phyloP scores from a whole-genome alignment of 140 eudicot genomes.

The Bidens hawaiensis region DNA sequence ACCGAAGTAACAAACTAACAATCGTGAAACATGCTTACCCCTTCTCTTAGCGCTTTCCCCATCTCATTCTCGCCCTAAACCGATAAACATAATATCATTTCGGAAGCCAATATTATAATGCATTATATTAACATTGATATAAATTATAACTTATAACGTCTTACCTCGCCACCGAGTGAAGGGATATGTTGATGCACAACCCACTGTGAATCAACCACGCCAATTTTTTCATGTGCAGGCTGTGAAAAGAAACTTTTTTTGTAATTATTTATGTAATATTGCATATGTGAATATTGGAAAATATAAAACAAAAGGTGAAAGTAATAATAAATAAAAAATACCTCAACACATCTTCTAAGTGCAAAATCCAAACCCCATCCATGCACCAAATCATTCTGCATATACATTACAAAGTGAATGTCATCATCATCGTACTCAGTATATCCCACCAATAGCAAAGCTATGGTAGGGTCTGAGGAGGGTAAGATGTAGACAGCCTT shows the following conservation, averaged over 20 bases:
- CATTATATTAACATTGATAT: neutral
- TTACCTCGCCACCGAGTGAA: constrained; percentile 66
- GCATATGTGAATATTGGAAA: neutral
- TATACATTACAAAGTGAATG: constrained; percentile 5
- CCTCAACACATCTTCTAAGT: constrained; percentile 82
- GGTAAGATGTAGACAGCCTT: no score
- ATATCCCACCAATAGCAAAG: no score
- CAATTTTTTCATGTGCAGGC: constrained; percentile 85
- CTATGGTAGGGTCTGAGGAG: no score
- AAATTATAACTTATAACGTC: constrained; percentile 1
- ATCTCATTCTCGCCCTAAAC: constrained; percentile 41
- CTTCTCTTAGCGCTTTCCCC: constrained; percentile 50
- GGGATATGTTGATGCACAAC: constrained; percentile 70
- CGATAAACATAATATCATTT: neutral
- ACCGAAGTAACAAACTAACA: no score
- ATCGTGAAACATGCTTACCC: constrained; percentile 35
- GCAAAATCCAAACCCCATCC: constrained; percentile 95
- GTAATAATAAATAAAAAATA: constrained; percentile 24
- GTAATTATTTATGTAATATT: neutral
- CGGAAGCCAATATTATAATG: neutral
- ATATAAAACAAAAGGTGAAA: neutral
- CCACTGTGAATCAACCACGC: constrained; percentile 83
- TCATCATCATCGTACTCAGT: no score
- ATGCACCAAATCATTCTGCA: constrained; percentile 87
- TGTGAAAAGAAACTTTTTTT: constrained; percentile 28